phyloP scores from a whole-genome alignment of 805 yeast species.

The Wickerhamiella alocasiicola region DNA sequence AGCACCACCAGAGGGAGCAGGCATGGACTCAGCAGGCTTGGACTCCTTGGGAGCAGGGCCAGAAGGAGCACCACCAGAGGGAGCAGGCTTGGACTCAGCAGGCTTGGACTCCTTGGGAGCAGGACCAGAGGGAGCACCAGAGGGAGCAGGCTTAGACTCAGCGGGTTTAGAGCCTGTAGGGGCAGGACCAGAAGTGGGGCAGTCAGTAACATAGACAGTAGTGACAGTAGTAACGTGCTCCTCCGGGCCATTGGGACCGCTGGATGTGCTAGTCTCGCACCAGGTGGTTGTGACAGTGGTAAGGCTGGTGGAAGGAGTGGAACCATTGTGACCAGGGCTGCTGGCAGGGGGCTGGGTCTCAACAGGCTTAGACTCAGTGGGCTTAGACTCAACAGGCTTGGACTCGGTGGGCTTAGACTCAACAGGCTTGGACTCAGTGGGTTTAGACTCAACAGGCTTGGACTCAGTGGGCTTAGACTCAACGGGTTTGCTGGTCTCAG shows the following conservation, averaged over 20 bases:
- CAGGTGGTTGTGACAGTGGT: slow-evolving; percentile 7
- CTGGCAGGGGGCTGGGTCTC: background rate
- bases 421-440: background rate
- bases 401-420: slow-evolving; percentile 7
- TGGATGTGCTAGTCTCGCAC: slow-evolving; percentile 3
- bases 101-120: background rate
- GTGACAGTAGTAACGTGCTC: slow-evolving; percentile 2
- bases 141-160: background rate
- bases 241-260: slow-evolving; percentile 7
- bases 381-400: slow-evolving; percentile 3
- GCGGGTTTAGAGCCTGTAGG: background rate
- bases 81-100: background rate
- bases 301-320: background rate
- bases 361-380: slow-evolving; percentile 1
- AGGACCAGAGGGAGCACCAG: background rate
- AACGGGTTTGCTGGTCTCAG: background rate
- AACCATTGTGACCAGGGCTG: too few species aligned
- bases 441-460: background rate
- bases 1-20: background rate
- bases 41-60: slow-evolving; percentile 3
- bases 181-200: slow-evolving; percentile 5
- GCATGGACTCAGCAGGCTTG: background rate
- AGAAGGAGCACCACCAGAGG: background rate
- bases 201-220: slow-evolving; percentile 8
- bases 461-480: background rate